Base-by-base conservation (phyloP, 345 rosid species). In the Jatropha curcas region DNA sequence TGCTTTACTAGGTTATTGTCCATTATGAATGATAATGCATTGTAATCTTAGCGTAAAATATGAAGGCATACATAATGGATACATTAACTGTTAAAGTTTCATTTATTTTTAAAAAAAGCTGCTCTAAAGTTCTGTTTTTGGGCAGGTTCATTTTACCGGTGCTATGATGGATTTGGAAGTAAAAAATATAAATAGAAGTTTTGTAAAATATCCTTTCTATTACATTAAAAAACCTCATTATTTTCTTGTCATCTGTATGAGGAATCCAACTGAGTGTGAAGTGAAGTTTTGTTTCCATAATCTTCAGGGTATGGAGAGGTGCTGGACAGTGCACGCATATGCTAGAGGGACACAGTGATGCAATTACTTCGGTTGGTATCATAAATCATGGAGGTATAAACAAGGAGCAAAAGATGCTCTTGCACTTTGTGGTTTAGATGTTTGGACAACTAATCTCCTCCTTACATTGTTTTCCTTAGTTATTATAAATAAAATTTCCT, bases 121-220 rank as follows among this genome's bases (percentile, higher is more conserved):
- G 51, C 63, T 56, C 43, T 61, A 46, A n/a, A 70, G 84, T 70
- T 51, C 71, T 30, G 63, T 60, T 65, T 78, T 62, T 87, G 71
- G 45, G 86, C 93, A 92, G 98, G 84, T 90, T 94, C 78, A 81
- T 94, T 76, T 79, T 94, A 84, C 85, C 96, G 99, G 52, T 88
- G 92, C 84, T 93, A 88, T 75, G 98, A 91, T 81, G 81, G 90
- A 66, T 78, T 88, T 72, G 95, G 93, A 77, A 88, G 97, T n/a
- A 97, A 89, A 74, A 78, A 43, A 43, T 57, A 57, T 35, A 51
- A 17, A 10, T 1, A 12, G 31, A 46, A 0, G n/a, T 11, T 76
- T 35, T 58, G 13, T 71, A 58, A n/a, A n/a, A n/a, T 62, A 41
- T 56, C 31, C 5, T 37, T 5, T 22, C 0, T 62, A 0, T 68